These are phyloP conservation scores for Eleusine coracana DNA, from an alignment of 176 grass and related monocot species.

Conservation along the genomic window DNA sequence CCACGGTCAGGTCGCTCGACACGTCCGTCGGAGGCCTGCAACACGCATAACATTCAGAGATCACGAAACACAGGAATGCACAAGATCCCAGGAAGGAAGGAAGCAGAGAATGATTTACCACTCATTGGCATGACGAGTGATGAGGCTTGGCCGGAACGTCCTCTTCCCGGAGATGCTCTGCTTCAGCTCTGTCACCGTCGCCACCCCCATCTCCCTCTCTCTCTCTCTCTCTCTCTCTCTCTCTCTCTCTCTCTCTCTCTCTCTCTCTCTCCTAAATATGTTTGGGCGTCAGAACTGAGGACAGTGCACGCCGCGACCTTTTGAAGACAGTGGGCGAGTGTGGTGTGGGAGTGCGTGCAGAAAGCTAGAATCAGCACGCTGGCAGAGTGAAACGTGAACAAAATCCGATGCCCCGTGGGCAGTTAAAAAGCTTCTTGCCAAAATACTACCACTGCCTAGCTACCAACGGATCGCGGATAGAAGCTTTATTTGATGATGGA, in stretches of 20 bases:
- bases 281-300: constrained; percentile 10
- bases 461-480: background rate
- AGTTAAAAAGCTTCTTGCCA: constrained; percentile 30
- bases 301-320: constrained; percentile 16
- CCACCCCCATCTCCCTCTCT: constrained; percentile 74
- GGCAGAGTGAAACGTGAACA: background rate
- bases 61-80: background rate
- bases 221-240: constrained; percentile 21
- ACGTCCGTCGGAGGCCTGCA: constrained; percentile 94
- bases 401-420: constrained; percentile 23
- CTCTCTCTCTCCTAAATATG: background rate
- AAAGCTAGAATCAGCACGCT: constrained; percentile 24
- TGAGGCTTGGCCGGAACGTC: constrained; percentile 70
- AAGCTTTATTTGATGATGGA: constrained; percentile 16
- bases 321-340: constrained; percentile 52
- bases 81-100: constrained; percentile 19
- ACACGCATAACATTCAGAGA: background rate
- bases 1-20: constrained; percentile 90
- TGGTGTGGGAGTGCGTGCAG: constrained; percentile 51
- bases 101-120: constrained; percentile 53
- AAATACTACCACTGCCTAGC: constrained; percentile 20
- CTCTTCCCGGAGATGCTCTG: constrained; percentile 96
- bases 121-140: constrained; percentile 72
- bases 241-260: constrained; percentile 3
- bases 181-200: constrained; percentile 86